These are phyloP conservation scores for Kodamaea nitidulidarum DNA, from an alignment of 805 yeast species.

Conservation along the genomic window DNA sequence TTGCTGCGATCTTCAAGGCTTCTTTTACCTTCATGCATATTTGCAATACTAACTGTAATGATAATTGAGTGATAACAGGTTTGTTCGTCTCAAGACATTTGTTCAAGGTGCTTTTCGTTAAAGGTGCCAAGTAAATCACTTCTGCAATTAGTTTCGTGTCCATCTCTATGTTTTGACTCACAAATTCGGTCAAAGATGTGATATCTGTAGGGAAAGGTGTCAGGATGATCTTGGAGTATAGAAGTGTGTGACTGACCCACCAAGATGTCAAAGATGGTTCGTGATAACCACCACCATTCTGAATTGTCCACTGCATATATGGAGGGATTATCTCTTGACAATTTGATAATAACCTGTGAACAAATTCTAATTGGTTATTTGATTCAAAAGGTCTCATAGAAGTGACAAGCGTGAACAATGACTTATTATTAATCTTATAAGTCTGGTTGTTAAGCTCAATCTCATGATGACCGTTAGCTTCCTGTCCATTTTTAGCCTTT, in stretches of 20 bases:
- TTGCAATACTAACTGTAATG: constrained; percentile 55
- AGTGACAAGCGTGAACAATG: constrained; percentile 58
- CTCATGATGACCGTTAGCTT: constrained; percentile 29
- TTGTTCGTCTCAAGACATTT: constrained; percentile 49
- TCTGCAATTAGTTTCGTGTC: constrained; percentile 41
- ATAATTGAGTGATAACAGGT: constrained; percentile 56
- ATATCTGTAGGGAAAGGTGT: constrained; percentile 47
- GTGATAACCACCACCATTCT: constrained; percentile 61
- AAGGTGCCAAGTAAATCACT: constrained; percentile 58
- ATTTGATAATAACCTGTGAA: constrained; percentile 44
- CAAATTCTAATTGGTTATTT: constrained; percentile 54
- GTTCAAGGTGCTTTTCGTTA: constrained; percentile 53
- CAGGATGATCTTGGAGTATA: constrained; percentile 57
- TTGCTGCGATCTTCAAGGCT: constrained; percentile 23
- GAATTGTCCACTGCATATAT: constrained; percentile 53
- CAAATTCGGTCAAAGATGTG: constrained; percentile 11
- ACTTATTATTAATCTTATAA: constrained; percentile 64
- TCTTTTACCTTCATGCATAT: constrained; percentile 50
- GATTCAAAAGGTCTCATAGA: constrained; percentile 81
- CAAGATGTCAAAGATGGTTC: constrained; percentile 78
- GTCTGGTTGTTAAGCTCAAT: constrained; percentile 37
- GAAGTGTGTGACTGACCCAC: constrained; percentile 72
- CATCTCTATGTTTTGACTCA: constrained; percentile 34
- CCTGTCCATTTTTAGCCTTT: constrained; percentile 31
- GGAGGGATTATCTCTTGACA: constrained; percentile 74